phyloP scores from a whole-genome alignment of 352 stramenopile genomes.

The Globisporangium splendens region DNA sequence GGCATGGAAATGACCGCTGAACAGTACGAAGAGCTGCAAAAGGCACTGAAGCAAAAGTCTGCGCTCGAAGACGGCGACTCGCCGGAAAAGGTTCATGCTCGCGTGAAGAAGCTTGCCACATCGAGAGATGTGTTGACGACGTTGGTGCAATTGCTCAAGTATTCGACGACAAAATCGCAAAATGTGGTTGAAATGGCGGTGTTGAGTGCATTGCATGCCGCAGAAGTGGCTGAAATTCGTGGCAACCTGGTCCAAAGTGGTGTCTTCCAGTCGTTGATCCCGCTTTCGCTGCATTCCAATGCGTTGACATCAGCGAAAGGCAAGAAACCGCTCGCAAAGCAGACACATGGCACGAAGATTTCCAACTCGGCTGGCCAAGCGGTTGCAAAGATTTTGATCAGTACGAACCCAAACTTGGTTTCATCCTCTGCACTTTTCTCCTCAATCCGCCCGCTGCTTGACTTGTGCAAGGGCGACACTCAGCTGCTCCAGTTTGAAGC shows the following conservation, averaged over 20 bases:
- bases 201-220: slow-evolving; percentile 62
- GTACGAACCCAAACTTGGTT: slow-evolving; percentile 93
- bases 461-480: slow-evolving; percentile 94
- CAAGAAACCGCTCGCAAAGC: slow-evolving; percentile 33
- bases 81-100: slow-evolving; percentile 58
- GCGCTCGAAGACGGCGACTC: slow-evolving; percentile 90
- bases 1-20: slow-evolving; percentile 96
- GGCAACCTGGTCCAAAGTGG: slow-evolving; percentile 78
- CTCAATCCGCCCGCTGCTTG: slow-evolving; percentile 83
- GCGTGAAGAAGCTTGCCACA: slow-evolving; percentile 51
- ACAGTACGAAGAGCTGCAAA: slow-evolving; percentile 97
- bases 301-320: slow-evolving; percentile 1
- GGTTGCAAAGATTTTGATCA: slow-evolving; percentile 96
- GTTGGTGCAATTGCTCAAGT: slow-evolving; percentile 79
- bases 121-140: slow-evolving; percentile 64
- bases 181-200: slow-evolving; percentile 79
- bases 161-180: slow-evolving; percentile 59
- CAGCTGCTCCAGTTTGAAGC: slow-evolving; percentile 90
- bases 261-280: slow-evolving; percentile 72
- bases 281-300: slow-evolving; percentile 34
- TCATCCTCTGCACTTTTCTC: slow-evolving; percentile 74
- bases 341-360: slow-evolving; percentile 78
- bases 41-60: slow-evolving; percentile 93
- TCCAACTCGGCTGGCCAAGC: slow-evolving; percentile 88
- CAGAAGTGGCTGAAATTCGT: slow-evolving; percentile 58